Conservation (phyloP, 2,329 filamentous ascomycete species). For the Graphium sp. region DNA sequence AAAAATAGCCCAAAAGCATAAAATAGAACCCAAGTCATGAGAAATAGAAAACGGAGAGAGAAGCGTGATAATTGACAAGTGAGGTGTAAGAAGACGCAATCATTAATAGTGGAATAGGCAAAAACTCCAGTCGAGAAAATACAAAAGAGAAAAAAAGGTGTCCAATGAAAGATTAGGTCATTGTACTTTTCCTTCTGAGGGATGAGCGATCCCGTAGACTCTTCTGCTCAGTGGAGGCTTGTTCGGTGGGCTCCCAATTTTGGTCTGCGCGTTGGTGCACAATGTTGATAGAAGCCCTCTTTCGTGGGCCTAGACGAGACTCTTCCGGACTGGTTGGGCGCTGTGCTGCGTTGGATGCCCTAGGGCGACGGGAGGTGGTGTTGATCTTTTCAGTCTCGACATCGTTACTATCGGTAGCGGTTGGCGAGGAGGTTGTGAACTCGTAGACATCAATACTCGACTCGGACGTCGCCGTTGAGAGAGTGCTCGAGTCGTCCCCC, state of each 20-base stretch:
- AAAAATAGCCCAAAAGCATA: no score
- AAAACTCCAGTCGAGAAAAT: constrained; percentile 4
- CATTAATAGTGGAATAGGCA: no score
- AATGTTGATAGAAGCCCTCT: constrained; percentile 24
- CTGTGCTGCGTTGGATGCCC: constrained; percentile 4
- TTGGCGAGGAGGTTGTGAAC: constrained; percentile 30
- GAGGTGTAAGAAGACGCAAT: constrained; percentile 1
- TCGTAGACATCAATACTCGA: constrained; percentile 31
- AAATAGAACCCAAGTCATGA: no score
- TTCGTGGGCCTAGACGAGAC: no score
- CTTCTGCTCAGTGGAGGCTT: no score
- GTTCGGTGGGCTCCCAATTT: no score
- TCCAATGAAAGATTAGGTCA: constrained; percentile 5
- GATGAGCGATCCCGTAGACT: no score
- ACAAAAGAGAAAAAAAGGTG: no score
- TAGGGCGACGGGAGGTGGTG: constrained; percentile 1
- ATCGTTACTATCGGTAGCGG: constrained; percentile 3
- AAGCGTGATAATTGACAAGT: background rate
- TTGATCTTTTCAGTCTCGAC: constrained; percentile 11
- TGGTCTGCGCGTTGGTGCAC: constrained; percentile 1
- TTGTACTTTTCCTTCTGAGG: constrained; percentile 5
- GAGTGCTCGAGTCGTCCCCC: constrained; percentile 2
- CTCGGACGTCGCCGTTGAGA: constrained; percentile 1
- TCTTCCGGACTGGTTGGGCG: constrained; percentile 6
- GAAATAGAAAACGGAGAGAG: constrained; percentile 9